Conservation (phyloP, 179 eudicot species). For the Spergularia azorica region DNA sequence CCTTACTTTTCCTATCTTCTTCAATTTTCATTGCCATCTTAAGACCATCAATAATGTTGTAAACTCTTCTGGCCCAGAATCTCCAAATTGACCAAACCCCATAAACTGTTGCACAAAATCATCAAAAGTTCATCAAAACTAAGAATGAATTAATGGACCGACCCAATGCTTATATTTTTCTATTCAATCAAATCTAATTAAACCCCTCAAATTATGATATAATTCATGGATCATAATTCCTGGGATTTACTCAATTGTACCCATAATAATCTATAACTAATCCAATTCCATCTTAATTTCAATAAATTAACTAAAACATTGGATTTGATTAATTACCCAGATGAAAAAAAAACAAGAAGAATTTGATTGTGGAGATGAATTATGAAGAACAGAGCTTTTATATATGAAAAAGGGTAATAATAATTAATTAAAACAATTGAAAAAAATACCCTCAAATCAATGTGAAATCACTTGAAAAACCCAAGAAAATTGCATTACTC, state of each 20-base stretch:
- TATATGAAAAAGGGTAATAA: background rate
- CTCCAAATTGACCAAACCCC: conserved; percentile 30
- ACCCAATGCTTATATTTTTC: background rate
- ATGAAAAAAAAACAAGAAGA: background rate
- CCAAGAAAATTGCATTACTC: background rate
- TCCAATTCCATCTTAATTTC: background rate
- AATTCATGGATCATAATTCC: background rate
- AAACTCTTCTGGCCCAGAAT: conserved; percentile 28
- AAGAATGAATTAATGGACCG: background rate
- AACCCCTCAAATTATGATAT: background rate
- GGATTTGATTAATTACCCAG: background rate
- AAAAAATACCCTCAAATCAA: conserved; percentile 4
- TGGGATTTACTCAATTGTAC: conserved; percentile 7
- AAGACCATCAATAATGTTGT: conserved; percentile 26
- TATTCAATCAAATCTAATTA: background rate
- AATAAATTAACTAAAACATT: background rate
- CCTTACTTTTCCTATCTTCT: conserved; percentile 38
- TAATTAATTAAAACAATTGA: background rate
- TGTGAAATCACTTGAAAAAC: conserved; percentile 4
- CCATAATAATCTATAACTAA: background rate
- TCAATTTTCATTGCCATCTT: conserved; percentile 32
- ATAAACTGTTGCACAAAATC: conserved; percentile 25
- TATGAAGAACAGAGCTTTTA: background rate
- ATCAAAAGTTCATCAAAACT: background rate
- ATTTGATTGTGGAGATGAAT: background rate